Base-by-base conservation (phyloP, 2,329 filamentous ascomycete genomes). In the Sphaerulina populicola region DNA sequence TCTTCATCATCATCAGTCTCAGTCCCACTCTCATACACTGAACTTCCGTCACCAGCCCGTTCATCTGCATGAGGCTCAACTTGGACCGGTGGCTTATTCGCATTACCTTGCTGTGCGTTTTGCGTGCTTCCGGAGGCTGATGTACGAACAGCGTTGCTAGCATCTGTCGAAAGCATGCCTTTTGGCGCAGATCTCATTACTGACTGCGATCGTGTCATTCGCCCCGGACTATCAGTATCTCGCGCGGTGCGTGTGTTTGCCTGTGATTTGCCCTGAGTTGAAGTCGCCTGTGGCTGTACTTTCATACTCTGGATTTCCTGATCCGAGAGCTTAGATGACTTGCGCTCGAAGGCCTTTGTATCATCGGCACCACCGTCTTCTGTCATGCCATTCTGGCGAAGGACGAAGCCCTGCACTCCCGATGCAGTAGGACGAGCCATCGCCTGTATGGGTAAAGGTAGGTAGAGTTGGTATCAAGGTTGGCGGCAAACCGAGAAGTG, bases 401-500 rank as follows among this genome's bases (percentile, higher is more conserved):
- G 50, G n/a, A 55, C 49, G 27, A 43, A 56, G 37, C 48, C 33
- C 29, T 45, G 39, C 27, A 55, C 15, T 39, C 47, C 44, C 27
- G 14, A 35, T 18, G 33, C 29, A 11, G 7, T 45, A 6, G 48
- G 8, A 10, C 31, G 42, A 18, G 39, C 14, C 33, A 23, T 44
- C 14, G 31, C 12, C 18, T 18, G 18, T 18, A 18, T 18, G 4
- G 18, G 18, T 18, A 18, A 3, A 27, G 38, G 31, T 41, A 18
- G 18, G 18, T 18, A 18, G 6, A 27, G 38, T 39, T 41, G 29
- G 45, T 12, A 27, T 44, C 15, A 31, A 14, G 36, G 41, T 38
- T 35, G 21, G 45, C 15, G 4, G 18, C 12, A 21, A 31, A 23
- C 10, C 23, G 40, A 23, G 23, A 14, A 2, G 11, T 27, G n/a